phyloP scores from a whole-genome alignment of 345 rosid genomes.

The Rhizophora apiculata region DNA sequence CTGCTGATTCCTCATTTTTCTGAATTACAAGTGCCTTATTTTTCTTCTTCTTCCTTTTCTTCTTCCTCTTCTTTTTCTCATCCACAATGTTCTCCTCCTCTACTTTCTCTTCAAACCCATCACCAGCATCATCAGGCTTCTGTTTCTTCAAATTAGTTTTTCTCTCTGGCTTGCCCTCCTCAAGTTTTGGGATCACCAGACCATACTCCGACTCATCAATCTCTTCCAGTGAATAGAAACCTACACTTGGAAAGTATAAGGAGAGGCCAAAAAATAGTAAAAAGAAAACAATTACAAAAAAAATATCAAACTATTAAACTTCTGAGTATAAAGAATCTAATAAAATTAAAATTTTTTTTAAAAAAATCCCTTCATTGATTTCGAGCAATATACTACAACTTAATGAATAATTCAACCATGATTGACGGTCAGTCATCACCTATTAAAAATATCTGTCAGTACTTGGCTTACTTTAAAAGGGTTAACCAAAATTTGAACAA shows the following conservation, averaged over 20 bases:
- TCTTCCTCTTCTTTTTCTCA: constrained; percentile 34
- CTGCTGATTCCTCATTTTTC: constrained; percentile 28
- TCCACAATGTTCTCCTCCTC: constrained; percentile 13
- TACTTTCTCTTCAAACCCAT: constrained; percentile 26
- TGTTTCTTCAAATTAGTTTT: constrained; percentile 34
- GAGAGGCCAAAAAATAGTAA: not conserved
- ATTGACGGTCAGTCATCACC: not conserved
- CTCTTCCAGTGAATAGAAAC: constrained; percentile 91
- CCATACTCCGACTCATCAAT: constrained; percentile 70
- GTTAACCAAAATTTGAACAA: too few species aligned
- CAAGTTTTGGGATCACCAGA: constrained; percentile 36
- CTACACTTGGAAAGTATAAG: constrained; percentile 29
- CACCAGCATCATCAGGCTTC: constrained; percentile 31
- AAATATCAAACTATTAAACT: too few species aligned
- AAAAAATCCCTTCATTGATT: not conserved
- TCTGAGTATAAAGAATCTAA: not conserved
- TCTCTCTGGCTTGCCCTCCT: constrained; percentile 29
- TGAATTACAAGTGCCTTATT: constrained; percentile 33
- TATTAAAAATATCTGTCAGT: not conserved
- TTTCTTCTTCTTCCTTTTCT: constrained; percentile 40
- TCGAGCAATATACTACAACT: not conserved
- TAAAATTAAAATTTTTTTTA: not conserved
- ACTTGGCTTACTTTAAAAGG: not conserved
- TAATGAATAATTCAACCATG: not conserved
- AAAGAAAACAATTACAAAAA: not conserved